These are phyloP conservation scores for Pseudogymnoascus sp. DNA, from an alignment of 2,329 filamentous ascomycete species.

Conservation along the genomic window DNA sequence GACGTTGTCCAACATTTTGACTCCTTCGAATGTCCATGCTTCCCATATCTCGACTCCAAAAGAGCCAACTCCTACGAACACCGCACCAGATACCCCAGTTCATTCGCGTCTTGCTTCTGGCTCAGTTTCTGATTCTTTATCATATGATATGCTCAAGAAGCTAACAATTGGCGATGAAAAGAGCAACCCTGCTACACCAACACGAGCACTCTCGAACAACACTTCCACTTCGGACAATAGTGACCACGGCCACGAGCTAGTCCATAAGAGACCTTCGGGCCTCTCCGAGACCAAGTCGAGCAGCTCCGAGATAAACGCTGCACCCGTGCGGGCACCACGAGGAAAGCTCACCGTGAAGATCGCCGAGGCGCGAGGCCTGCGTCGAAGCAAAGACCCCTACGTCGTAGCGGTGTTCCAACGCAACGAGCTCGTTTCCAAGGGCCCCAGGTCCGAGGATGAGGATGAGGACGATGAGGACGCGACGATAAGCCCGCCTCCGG, in stretches of 20 bases:
- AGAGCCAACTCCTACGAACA: conserved; percentile 43
- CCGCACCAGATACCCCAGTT: conserved; percentile 45
- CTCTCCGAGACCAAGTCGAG: conserved; percentile 34
- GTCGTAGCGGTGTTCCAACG: conserved; percentile 95
- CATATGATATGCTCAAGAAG: conserved; percentile 65
- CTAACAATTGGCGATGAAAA: conserved; percentile 83
- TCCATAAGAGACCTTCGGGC: conserved; percentile 19
- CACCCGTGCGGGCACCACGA: conserved; percentile 63
- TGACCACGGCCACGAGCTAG: conserved; percentile 23
- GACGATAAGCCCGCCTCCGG: conserved; percentile 43
- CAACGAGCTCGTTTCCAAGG: conserved; percentile 90
- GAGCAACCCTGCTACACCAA: conserved; percentile 88
- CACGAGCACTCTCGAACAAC: conserved; percentile 62
- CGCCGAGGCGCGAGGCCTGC: conserved; percentile 71
- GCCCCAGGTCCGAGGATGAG: conserved; percentile 56
- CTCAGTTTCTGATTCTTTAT: conserved; percentile 46
- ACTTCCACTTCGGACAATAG: conserved; percentile 40
- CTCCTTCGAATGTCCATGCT: conserved; percentile 54
- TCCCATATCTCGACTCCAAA: conserved; percentile 62
- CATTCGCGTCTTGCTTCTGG: conserved; percentile 38
- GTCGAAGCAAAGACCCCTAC: conserved; percentile 81
- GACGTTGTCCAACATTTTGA: conserved; percentile 57
- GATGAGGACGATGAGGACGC: conserved; percentile 53
- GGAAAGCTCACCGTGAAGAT: conserved; percentile 89
- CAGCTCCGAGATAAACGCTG: conserved; percentile 33